Base-by-base conservation (phyloP, 352 stramenopile genomes). In the Globisporangium apiculatum region DNA sequence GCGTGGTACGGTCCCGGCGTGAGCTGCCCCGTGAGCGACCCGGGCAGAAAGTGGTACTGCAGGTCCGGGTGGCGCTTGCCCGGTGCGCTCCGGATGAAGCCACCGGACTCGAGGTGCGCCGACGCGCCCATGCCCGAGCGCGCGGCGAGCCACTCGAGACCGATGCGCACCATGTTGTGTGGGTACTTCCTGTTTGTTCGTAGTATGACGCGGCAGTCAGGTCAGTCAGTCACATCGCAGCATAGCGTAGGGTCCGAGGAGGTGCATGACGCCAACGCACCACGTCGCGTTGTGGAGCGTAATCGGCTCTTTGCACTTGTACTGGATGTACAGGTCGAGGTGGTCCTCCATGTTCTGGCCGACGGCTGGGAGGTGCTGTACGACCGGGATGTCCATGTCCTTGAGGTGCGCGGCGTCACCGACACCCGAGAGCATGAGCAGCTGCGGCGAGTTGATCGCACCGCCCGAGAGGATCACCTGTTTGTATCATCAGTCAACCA, bases 341-440 rank as follows among this genome's bases (percentile, higher is more conserved):
- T 96, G 87, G 60, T 96, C 87, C 58, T 96, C 85, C 76, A 96
- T 86, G 71, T 96, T 94, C 57, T 90, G 70, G 17, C 87, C 87
- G 14, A 96, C 85, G 9, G 83, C 83, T 7, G 85, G 79, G 46
- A 91, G 17, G 61, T 95, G 68, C 37, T 91, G 75, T 36, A 95
- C 75, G 15, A 94, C 60, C 1, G 84, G 76, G 40, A 96, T 73
- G 43, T 69, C 84, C 36, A 94, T 58, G 11, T 91, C 72, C 48
- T 86, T 86, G 36, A 96, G 47, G 61, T 93, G 75, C 37, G 90
- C 63, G 1, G 67, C 74, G 58, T 93, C 64, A 7, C 89, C 89
- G 3, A 97, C 79, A 50, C 89, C 89, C 2, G 87, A 96, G 43
- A 94, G 73, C 78, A 95, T 89, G 15, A 97, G 73, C 31, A 95